Evolutionary conservation across 768 basidiomycete genomes (phyloP), one percentile per base, ranked within the genome.

Genomic region (Phlegmacium glaucopus): DNA sequence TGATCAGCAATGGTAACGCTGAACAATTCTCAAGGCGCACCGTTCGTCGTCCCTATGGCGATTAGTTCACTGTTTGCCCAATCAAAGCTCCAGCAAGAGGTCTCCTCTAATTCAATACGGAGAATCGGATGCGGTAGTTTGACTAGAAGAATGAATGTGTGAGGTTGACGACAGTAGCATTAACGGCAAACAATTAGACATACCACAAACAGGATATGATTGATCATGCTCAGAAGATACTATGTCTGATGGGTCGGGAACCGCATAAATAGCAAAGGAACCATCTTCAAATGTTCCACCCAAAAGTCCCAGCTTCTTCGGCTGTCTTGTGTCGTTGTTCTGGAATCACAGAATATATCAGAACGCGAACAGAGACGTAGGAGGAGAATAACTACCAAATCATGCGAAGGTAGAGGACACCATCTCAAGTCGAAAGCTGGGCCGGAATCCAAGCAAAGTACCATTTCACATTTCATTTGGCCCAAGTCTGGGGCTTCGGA

Each of bases 261-360:
- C 77, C 3, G 77, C 74, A 52, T 83, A 94, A 13, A 97, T 60
- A 1, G 82, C 82, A 25, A 94, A 67, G 0, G 89, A 83, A 3
- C 95, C 95, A 59, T 97, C 94, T 56, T 87, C 84, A 45, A 94
- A 94, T 0, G 86, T 80, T 9, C 87, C 94, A 0, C 82, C 90
- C 6, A 98, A 61, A 7, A 99, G 60, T 1, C 96, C 95, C 0
- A 98, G 67, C 61, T 90, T 94, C 39, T 75, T 69, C 4, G 66
- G 67, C 39, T 49, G 53, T 8, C 37, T 42, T 5, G 45, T 48
- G 38, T 61, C 53, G 48, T 51, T 59, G 55, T 37, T 34, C 55
- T 69, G 42, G 27, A 11, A 44, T 26, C 54, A 47, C 38, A 43
- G 18, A 32, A 30, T 38, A 12, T 32, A 18, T 39, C 25, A 49